phyloP scores from a whole-genome alignment of 2,329 filamentous ascomycete species.

The Epichloe brachyelytri region DNA sequence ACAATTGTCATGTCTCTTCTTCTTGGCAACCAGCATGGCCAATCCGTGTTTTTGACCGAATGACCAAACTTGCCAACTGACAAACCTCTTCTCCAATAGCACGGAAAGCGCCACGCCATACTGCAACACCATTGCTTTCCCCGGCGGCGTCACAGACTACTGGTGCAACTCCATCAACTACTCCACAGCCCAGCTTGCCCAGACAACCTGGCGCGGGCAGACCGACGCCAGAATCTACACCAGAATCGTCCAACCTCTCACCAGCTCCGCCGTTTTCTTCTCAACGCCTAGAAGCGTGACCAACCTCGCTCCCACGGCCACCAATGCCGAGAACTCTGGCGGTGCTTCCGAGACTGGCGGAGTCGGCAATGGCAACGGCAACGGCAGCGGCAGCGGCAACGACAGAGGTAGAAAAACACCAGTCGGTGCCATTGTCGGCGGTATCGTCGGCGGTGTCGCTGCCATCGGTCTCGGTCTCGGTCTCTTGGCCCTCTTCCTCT shows the following conservation, averaged over 20 bases:
- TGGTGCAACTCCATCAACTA: conserved; percentile 26
- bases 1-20: not conserved
- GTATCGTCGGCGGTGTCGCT: conserved; percentile 24
- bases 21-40: too few species aligned
- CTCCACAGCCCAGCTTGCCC: conserved; percentile 21
- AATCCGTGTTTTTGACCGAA: not conserved
- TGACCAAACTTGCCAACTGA: not conserved
- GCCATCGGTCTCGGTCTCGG: conserved; percentile 19
- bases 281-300: not conserved
- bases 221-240: conserved; percentile 5
- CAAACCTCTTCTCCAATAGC: conserved; percentile 14
- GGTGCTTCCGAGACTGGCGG: not conserved
- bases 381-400: conserved; percentile 1
- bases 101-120: conserved; percentile 22
- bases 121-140: conserved; percentile 33
- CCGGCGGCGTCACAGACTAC: conserved; percentile 28
- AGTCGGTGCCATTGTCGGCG: conserved; percentile 25
- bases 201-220: conserved; percentile 30
- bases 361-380: conserved; percentile 1
- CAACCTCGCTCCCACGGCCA: not conserved
- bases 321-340: not conserved
- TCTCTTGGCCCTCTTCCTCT: conserved; percentile 17
- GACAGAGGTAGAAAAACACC: conserved; percentile 10
- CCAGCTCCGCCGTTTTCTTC: not conserved
- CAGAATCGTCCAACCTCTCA: not conserved